Evolutionary conservation across 2,329 filamentous ascomycete species (phyloP).

Genomic region (Penicillium corylophilum): DNA sequence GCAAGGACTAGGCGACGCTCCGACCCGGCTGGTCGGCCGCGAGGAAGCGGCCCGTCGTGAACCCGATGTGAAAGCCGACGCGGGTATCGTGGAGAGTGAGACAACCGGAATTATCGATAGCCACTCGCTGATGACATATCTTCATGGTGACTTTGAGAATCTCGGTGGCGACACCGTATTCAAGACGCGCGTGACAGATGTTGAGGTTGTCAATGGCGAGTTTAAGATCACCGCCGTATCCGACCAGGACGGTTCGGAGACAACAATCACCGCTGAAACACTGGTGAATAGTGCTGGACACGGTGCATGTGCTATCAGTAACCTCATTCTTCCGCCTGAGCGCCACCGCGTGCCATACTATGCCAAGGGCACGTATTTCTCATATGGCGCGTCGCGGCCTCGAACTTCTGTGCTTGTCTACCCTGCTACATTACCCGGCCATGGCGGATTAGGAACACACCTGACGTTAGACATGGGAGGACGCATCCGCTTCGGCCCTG

Average conservation of each 20-base stretch:
- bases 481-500: conserved; percentile 85
- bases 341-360: conserved; percentile 66
- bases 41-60: conserved; percentile 66
- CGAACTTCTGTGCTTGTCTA: conserved; percentile 75
- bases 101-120: conserved; percentile 89
- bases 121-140: conserved; percentile 77
- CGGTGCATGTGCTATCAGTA: conserved; percentile 71
- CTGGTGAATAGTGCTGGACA: conserved; percentile 86
- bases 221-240: conserved; percentile 65
- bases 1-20: conserved; percentile 57
- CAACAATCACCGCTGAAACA: conserved; percentile 68
- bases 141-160: conserved; percentile 76
- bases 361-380: conserved; percentile 95
- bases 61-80: conserved; percentile 69
- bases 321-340: conserved; percentile 65
- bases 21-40: conserved; percentile 66
- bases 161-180: conserved; percentile 72
- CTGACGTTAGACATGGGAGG: conserved; percentile 86
- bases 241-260: conserved; percentile 39
- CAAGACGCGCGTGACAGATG: conserved; percentile 61
- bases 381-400: conserved; percentile 67
- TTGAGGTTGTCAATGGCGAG: conserved; percentile 62
- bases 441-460: conserved; percentile 89
- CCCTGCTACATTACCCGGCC: conserved; percentile 77
- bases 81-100: conserved; percentile 77